Evolutionary conservation across 306 rosid species (phyloP).

Genomic region (Trifolium repens): DNA sequence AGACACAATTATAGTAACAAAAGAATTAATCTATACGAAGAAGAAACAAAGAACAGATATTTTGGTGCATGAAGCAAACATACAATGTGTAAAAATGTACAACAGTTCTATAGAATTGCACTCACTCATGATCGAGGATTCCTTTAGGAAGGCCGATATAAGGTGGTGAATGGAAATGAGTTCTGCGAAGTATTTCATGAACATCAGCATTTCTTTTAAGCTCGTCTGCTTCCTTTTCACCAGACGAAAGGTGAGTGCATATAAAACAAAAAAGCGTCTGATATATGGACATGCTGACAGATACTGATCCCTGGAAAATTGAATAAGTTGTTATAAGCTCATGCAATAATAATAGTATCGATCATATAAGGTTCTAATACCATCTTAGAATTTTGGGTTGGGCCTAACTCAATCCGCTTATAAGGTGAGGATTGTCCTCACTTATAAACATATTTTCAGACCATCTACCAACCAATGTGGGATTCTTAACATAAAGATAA

Average conservation of each 20-base stretch:
- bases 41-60: constrained; percentile 28
- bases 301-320: constrained; percentile 81
- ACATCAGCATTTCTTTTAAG: constrained; percentile 85
- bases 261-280: constrained; percentile 95
- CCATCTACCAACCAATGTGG: too few species aligned
- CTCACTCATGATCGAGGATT: constrained; percentile 92
- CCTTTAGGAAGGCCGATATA: constrained; percentile 65
- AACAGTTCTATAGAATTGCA: constrained; percentile 30
- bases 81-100: constrained; percentile 8
- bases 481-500: neutral
- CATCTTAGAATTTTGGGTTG: too few species aligned
- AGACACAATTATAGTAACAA: constrained; percentile 1
- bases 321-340: constrained; percentile 33
- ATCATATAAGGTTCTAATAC: neutral
- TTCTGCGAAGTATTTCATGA: constrained; percentile 80
- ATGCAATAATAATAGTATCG: constrained; percentile 25
- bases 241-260: constrained; percentile 91
- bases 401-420: too few species aligned
- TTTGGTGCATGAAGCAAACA: constrained; percentile 6
- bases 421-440: too few species aligned
- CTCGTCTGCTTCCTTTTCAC: constrained; percentile 87
- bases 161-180: constrained; percentile 71
- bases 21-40: constrained; percentile 20
- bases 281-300: constrained; percentile 96
- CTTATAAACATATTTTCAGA: too few species aligned